phyloP scores from a whole-genome alignment of 345 rosid genomes.

The Dipteronia sinensis region DNA sequence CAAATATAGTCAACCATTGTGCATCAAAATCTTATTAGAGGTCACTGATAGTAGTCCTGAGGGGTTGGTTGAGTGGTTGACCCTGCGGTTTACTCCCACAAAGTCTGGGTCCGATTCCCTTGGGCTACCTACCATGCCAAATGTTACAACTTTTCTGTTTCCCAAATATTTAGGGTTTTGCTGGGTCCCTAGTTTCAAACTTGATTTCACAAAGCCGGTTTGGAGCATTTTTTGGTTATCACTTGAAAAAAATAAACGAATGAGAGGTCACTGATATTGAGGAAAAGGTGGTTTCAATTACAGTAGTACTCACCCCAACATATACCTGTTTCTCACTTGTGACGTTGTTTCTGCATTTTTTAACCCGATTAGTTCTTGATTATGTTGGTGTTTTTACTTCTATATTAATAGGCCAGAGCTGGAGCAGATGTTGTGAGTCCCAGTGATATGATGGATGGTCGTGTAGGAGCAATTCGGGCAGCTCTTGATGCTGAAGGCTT shows the following conservation, averaged over 20 bases:
- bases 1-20: neutral
- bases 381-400: slow-evolving; percentile 20
- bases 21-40: neutral
- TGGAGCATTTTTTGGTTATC: no score
- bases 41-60: neutral
- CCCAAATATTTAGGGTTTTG: no score
- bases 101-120: no score
- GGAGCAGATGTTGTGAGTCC: slow-evolving; percentile 98
- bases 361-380: slow-evolving; percentile 7
- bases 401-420: slow-evolving; percentile 61
- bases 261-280: neutral
- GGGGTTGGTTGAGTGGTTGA: no score
- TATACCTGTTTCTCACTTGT: slow-evolving; percentile 1
- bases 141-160: no score
- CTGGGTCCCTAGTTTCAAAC: no score
- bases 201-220: neutral
- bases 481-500: slow-evolving; percentile 97
- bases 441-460: slow-evolving; percentile 99
- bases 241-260: neutral
- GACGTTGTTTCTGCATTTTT: neutral
- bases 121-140: no score
- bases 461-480: slow-evolving; percentile 78
- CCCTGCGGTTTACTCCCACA: no score
- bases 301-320: neutral
- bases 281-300: slow-evolving; percentile 5